Evolutionary conservation across 768 basidiomycete species (phyloP).

Genomic region (Flagelloscypha sp.): DNA sequence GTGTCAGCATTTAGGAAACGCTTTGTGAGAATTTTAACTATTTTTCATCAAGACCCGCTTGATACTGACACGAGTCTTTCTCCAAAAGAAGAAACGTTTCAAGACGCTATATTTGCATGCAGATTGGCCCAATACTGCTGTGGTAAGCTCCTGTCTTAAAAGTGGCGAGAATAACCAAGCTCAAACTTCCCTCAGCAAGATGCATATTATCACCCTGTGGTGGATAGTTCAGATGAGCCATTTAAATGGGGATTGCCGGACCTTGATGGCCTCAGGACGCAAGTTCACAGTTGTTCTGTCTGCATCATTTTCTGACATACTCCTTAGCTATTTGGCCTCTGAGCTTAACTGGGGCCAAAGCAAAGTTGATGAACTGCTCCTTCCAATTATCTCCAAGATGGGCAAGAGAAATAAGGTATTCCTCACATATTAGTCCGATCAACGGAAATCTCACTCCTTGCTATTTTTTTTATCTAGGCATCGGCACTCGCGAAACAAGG

Average conservation of each 20-base stretch:
- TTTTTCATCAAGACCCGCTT: constrained; percentile 5
- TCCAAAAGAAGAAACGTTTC: constrained; percentile 85
- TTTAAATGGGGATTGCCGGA: constrained; percentile 99
- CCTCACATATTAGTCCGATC: not conserved
- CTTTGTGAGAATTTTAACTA: constrained; percentile 55
- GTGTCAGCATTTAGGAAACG: constrained; percentile 70
- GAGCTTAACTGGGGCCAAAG: constrained; percentile 76
- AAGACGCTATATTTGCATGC: constrained; percentile 68
- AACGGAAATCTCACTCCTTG: constrained; percentile 1
- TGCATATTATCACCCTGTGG: constrained; percentile 87
- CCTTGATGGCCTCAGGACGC: constrained; percentile 84
- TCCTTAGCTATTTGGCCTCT: constrained; percentile 53
- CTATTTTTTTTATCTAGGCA: constrained; percentile 27
- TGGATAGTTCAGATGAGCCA: constrained; percentile 85
- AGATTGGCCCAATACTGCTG: constrained; percentile 91
- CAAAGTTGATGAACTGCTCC: constrained; percentile 86
- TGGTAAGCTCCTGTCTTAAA: constrained; percentile 48
- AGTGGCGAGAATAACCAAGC: too few relatives aligned
- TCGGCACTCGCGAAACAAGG: constrained; percentile 69
- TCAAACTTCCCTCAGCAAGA: constrained; percentile 49
- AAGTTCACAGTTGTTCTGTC: constrained; percentile 20
- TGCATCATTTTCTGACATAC: constrained; percentile 9
- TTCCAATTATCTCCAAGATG: constrained; percentile 88
- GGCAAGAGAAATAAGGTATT: constrained; percentile 68
- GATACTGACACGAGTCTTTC: constrained; percentile 9